These are phyloP conservation scores for Podospora pseudopauciseta DNA, from an alignment of 495 filamentous ascomycete genomes.

Conservation along the genomic window DNA sequence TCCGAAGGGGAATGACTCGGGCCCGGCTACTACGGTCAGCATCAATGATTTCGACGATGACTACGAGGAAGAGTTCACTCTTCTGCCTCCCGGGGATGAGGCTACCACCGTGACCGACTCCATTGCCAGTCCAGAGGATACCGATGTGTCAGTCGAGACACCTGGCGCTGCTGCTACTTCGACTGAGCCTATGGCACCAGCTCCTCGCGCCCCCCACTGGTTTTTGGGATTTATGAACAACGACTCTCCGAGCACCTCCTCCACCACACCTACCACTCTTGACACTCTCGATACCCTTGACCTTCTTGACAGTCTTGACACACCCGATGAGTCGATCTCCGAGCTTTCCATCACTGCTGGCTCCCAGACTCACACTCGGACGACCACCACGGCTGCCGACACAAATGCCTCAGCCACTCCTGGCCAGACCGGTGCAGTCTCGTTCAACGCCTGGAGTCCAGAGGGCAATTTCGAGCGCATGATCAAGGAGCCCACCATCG, in stretches of 20 bases:
- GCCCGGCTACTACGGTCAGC: neutral
- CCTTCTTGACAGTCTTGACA: neutral
- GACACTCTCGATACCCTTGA: neutral
- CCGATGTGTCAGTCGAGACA: neutral
- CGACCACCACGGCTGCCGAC: neutral
- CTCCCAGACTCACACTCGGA: neutral
- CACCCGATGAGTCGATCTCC: neutral
- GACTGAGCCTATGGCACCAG: neutral
- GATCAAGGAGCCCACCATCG: neutral
- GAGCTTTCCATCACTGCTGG: neutral
- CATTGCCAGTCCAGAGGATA: neutral
- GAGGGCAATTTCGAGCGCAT: neutral
- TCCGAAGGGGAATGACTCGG: neutral
- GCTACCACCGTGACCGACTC: neutral
- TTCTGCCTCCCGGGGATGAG: neutral
- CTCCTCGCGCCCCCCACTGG: neutral
- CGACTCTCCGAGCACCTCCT: too few species aligned
- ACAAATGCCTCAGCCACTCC: too few species aligned
- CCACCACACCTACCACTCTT: too few species aligned
- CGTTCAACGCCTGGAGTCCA: conserved; percentile 21
- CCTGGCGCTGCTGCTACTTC: neutral
- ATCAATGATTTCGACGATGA: neutral
- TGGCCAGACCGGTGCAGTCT: neutral
- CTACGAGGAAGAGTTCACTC: neutral
- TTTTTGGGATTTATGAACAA: neutral